Evolutionary conservation across 1,139 yeast genomes (phyloP), one percentile per base, ranked within the genome.

Genomic region (Candida gigantensis): DNA sequence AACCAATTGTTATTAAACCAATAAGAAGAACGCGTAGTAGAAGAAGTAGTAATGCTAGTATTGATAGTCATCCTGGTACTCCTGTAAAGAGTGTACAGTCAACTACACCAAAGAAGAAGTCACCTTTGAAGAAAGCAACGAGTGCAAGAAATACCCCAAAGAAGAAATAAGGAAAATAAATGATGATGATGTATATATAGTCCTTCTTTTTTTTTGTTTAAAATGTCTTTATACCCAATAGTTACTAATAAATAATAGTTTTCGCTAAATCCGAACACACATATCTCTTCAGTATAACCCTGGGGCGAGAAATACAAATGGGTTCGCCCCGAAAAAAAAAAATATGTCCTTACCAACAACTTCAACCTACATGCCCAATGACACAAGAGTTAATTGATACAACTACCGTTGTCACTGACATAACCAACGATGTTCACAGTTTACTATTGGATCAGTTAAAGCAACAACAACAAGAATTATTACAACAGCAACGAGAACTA

Each of bases 401-500:
- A n/a, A 23, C 25, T n/a, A 6, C 13, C 11, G 9, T n/a, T 8
- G 9, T n/a, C 5, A 10, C 39, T n/a, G 19, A 12, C n/a, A 19
- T 23, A 7, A 15, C 32, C 11, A 26, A 24, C 6, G 24, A 14
- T 11, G 9, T 14, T n/a, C 13, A 35, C 16, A 19, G 21, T 10
- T 27, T 30, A 11, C 29, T 43, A 18, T 34, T 57, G 4, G 61
- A 53, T 14, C 68, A 63, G 44, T 45, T 68, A 25, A 53, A 52
- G 37, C 20, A 46, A 3, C 72, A 63, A 37, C 71, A 65, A 42
- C 65, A 65, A 28, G 59, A 58, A 34, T 46, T 67, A 28, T 39
- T 63, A 5, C 57, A 51, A 37, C 63, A 57, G 32, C 69, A 61
- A 41, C 49, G 55, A 32, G 61, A 57, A n/a, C 19, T 18, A 18